Base-by-base conservation (phyloP, 257 asterid genomes). In the Nicotiana knightiana region DNA sequence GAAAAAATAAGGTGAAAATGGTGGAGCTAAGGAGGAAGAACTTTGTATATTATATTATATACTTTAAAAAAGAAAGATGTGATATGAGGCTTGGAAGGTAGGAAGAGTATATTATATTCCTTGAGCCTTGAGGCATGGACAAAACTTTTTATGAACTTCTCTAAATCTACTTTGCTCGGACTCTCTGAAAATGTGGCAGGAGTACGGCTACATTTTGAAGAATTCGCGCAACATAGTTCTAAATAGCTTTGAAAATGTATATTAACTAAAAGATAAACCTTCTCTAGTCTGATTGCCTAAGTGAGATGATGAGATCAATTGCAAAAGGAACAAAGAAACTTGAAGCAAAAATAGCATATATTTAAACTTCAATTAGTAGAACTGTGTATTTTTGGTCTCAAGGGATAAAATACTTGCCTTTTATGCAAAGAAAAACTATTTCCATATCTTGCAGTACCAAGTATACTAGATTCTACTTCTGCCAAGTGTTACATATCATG, bases 41-140 rank as follows among this genome's bases (percentile, higher is more conserved):
- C 17, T 67, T 11, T 28, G n/a, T 13, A 28, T 28, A n/a, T 7
- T 67, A 67, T 30, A n/a, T 6, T 67, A 67, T 32, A n/a, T 30
- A 7, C 9, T n/a, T 58, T 9, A 7, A 7, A 65, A 79, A 18
- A 61, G 13, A 37, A 21, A 21, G 24, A 21, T 21, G n/a, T 3
- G 8, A 79, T 5, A 37, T 64, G 62, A 62, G 76, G 17, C 82
- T 79, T 79, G 82, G 61, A 79, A 79, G 82, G 26, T 61, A 66
- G 75, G 82, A 61, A 37, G 71, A 62, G 82, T 35, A 79, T 79
- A 62, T 33, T 21, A 64, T 26, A 59, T 78, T 78, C 16, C 82
- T 58, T 79, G 30, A 28, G 30, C 30, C 30, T 28, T 28, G 30
- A 32, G 48, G 33, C 11, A 21, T 43, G 54, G 58, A 33, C 12